A percentile compares a stretch with the other conserved stretches of the same genome.
Evolutionary conservation across 1,284 basidiomycete genomes (phyloP).

Genomic region (Psilocybe mexicana): DNA sequence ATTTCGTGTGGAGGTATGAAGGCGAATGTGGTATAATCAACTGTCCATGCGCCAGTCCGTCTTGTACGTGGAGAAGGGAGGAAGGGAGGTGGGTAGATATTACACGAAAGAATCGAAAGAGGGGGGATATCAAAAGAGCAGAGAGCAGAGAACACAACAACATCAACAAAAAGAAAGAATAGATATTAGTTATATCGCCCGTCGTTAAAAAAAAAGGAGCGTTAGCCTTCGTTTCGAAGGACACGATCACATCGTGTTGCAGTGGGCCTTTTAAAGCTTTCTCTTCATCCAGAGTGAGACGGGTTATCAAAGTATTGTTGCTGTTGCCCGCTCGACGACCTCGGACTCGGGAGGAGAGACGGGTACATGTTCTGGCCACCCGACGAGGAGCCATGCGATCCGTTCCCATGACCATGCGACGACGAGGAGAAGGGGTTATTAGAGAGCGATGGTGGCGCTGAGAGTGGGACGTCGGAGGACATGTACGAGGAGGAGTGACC

Average conservation of each 20-base stretch:
- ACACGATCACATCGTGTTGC: not conserved
- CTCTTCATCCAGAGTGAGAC: slow-evolving; percentile 41
- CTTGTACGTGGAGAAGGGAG: slow-evolving; percentile 7
- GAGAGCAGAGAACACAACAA: not conserved
- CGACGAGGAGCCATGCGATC: slow-evolving; percentile 28
- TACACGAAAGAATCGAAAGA: slow-evolving; percentile 9
- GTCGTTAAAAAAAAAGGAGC: slow-evolving; percentile 13
- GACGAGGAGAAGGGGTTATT: slow-evolving; percentile 47
- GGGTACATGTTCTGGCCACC: slow-evolving; percentile 30
- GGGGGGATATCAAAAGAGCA: slow-evolving; percentile 1
- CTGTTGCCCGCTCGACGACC: slow-evolving; percentile 31
- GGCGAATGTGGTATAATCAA: slow-evolving; percentile 7
- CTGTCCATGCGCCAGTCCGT: slow-evolving; percentile 18
- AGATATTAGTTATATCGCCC: slow-evolving; percentile 8
- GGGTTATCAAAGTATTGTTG: slow-evolving; percentile 41
- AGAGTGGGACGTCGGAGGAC: slow-evolving; percentile 51
- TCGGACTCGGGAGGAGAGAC: slow-evolving; percentile 36
- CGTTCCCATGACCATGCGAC: slow-evolving; percentile 29
- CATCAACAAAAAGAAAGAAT: not conserved
- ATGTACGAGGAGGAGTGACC: slow-evolving; percentile 36
- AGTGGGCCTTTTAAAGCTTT: no score
- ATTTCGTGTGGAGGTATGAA: slow-evolving; percentile 13
- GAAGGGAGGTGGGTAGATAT: slow-evolving; percentile 2
- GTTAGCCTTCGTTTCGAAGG: slow-evolving; percentile 15
- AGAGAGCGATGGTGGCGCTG: slow-evolving; percentile 50